Evolutionary conservation across 805 yeast species (phyloP).

Genomic region (Candida awuae): DNA sequence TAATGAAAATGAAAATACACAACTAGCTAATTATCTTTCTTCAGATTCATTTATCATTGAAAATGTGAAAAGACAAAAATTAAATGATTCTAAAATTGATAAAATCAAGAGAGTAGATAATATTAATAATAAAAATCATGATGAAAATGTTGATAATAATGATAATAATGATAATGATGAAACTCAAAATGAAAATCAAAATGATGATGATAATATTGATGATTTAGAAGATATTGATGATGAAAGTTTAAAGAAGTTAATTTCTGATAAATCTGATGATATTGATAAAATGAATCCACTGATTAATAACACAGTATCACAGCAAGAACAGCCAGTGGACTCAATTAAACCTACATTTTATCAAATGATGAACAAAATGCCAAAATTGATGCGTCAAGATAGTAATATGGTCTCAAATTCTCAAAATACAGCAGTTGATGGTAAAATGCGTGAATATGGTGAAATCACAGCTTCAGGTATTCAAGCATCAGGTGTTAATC

Average conservation of each 20-base stretch:
- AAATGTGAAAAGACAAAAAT: constrained; percentile 2
- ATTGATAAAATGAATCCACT: constrained; percentile 7
- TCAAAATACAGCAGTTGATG: constrained; percentile 10
- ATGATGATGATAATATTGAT: neutral
- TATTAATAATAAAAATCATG: no score
- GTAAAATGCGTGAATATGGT: constrained; percentile 33
- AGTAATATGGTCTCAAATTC: constrained; percentile 4
- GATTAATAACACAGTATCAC: neutral
- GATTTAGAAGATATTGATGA: neutral
- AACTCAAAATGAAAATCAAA: neutral
- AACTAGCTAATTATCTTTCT: no score
- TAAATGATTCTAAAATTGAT: no score
- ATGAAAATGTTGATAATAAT: neutral
- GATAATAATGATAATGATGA: neutral
- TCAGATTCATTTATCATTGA: neutral
- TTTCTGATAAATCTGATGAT: constrained; percentile 7
- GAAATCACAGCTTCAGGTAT: constrained; percentile 61
- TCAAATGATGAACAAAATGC: constrained; percentile 9
- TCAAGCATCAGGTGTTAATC: constrained; percentile 16
- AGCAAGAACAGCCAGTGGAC: neutral
- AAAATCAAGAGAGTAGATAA: no score
- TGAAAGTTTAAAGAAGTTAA: neutral
- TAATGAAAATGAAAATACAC: neutral
- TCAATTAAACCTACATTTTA: neutral
- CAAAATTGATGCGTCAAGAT: constrained; percentile 19